Base-by-base conservation (phyloP, 2,329 filamentous ascomycete genomes). In the Pleoardoris graminearum region DNA sequence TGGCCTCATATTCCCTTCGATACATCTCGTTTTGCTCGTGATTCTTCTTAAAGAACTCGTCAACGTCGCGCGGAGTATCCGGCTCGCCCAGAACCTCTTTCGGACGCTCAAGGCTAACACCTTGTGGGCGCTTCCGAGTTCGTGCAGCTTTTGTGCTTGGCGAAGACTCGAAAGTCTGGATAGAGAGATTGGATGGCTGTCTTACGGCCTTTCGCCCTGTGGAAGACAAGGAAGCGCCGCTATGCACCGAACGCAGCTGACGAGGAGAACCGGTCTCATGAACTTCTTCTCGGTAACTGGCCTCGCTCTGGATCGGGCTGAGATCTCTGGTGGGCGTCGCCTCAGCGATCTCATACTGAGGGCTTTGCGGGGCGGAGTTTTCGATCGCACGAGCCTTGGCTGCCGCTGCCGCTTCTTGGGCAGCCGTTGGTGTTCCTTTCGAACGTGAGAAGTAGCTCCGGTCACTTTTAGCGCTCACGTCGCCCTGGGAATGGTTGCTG, bases 261-360 rank as follows among this genome's bases (percentile, higher is more conserved):
- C 76, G 63, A 80, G 86, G 48, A 23, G 68, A 71, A 12, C 61
- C 63, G 21, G 59, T 61, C 12, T 43, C 48, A 4, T 58, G 52
- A 4, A 57, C 50, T 19, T 66, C 68, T 17, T 70, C 67, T 23
- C 60, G 61, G 65, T 91, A 93, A 57, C 92, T 94, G 10, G 91
- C 93, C 14, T 96, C 90, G 64, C 92, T 97, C 61, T 94, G 92
- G 54, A 96, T 92, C 0, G 93, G 93, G 68, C 92, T 97, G 43
- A 95, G 76, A 10, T 86, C 87, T 36, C 89, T 87, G 36, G 82
- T 60, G 3, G 69, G 65, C 2, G 65, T 67, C 5, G 68, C 58
- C 17, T 66, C 66, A 4, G 63, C 67, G 48, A 72, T 70, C 43
- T 73, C 70, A 48, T 68, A 72, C 42, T 71, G 68, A n/a, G 70